Percentiles rank a stretch among this genome's conserved stretches.
Evolutionary conservation across 2,329 filamentous ascomycete genomes (phyloP).

Genomic region (Calonectria multiphialidica): DNA sequence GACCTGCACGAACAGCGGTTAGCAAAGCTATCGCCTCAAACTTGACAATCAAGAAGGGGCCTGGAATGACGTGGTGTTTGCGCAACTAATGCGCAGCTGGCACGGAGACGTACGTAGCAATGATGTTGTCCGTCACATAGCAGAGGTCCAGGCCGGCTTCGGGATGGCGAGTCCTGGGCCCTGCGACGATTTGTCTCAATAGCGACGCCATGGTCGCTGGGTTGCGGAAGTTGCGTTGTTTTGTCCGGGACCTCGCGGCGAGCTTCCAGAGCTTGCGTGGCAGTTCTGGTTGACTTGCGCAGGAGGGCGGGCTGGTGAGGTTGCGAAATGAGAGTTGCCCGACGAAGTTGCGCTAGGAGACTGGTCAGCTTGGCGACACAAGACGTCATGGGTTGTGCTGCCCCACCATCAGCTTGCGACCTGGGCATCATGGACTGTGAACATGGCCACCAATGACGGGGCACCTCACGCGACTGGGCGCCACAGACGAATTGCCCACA

Average conservation of each 20-base stretch:
- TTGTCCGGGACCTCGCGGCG: not conserved
- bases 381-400: slow-evolving; percentile 38
- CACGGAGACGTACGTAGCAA: slow-evolving; percentile 63
- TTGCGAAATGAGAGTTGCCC: not conserved
- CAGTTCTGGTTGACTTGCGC: not conserved
- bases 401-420: slow-evolving; percentile 19
- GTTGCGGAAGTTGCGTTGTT: not conserved
- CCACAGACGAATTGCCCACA: not conserved
- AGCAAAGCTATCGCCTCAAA: slow-evolving; percentile 17
- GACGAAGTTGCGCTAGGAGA: not conserved
- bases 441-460: not conserved
- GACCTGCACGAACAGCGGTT: slow-evolving; percentile 68
- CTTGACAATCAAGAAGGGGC: not conserved
- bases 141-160: slow-evolving; percentile 94
- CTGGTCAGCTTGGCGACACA: slow-evolving; percentile 18
- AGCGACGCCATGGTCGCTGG: slow-evolving; percentile 73
- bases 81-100: not conserved
- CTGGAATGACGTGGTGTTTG: not conserved
- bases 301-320: not conserved
- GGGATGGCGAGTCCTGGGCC: slow-evolving; percentile 84
- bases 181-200: slow-evolving; percentile 90
- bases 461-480: not conserved
- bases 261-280: not conserved
- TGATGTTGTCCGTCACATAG: slow-evolving; percentile 89
- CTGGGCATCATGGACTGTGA: not conserved